phyloP scores from a whole-genome alignment of 73 alveolate genomes.

The Durusdinium trenchii region DNA sequence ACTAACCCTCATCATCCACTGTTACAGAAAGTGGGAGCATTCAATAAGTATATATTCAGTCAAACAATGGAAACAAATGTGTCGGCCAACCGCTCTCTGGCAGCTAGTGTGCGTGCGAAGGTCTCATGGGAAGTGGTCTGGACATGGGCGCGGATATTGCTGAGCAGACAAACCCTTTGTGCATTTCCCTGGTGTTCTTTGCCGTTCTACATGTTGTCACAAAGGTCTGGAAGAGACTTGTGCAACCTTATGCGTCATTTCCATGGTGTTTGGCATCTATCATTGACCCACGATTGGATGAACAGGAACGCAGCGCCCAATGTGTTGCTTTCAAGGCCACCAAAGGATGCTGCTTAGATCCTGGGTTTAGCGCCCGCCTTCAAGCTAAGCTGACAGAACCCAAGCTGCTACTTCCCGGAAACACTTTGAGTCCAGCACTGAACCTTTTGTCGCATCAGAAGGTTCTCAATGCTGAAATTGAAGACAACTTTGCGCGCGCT shows the following conservation, averaged over 20 bases:
- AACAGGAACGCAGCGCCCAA: background rate
- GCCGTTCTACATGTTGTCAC: background rate
- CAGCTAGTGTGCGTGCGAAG: background rate
- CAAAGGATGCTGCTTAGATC: background rate
- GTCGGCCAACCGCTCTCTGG: background rate
- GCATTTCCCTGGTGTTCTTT: background rate
- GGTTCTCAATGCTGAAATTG: background rate
- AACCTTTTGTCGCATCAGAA: background rate
- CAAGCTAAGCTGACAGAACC: background rate
- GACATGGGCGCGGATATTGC: background rate
- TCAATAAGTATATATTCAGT: no score
- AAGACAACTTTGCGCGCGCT: conserved; percentile 44
- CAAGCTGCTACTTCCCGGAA: background rate
- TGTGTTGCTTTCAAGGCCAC: background rate
- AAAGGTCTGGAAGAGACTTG: background rate
- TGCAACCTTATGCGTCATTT: background rate
- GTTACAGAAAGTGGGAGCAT: no score
- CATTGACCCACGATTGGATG: background rate
- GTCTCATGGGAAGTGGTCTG: background rate
- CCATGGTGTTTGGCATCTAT: conserved; percentile 6
- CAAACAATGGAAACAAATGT: no score
- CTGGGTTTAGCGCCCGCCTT: background rate
- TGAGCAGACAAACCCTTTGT: background rate
- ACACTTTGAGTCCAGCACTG: background rate
- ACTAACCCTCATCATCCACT: no score